phyloP scores from a whole-genome alignment of 352 stramenopile species.

The Globisporangium middletonii region DNA sequence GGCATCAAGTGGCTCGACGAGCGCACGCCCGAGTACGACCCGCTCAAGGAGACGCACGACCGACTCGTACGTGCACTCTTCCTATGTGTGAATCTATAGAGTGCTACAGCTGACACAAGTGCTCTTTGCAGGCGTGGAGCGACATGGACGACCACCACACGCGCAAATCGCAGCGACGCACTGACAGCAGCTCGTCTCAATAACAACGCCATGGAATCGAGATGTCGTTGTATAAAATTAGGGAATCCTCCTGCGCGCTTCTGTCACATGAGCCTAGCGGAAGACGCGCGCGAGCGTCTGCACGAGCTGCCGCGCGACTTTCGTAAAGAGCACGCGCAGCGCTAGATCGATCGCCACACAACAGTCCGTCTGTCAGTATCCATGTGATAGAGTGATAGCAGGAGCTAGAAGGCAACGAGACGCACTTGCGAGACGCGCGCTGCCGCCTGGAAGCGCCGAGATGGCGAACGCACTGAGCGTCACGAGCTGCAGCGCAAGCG shows the following conservation, averaged over 20 bases:
- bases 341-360: slow-evolving; percentile 21
- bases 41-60: slow-evolving; percentile 28
- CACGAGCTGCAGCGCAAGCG: slow-evolving; percentile 35
- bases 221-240: background rate
- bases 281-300: slow-evolving; percentile 51
- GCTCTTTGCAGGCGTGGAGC: slow-evolving; percentile 41
- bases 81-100: background rate
- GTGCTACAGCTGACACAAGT: background rate
- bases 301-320: slow-evolving; percentile 59
- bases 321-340: slow-evolving; percentile 57
- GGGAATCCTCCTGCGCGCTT: background rate
- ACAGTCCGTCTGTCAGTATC: background rate
- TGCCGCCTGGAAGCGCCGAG: slow-evolving; percentile 55
- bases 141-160: slow-evolving; percentile 44
- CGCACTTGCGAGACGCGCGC: slow-evolving; percentile 56
- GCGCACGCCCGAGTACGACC: slow-evolving; percentile 38
- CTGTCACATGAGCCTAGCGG: slow-evolving; percentile 20
- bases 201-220: background rate
- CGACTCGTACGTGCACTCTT: slow-evolving; percentile 26
- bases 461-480: slow-evolving; percentile 53
- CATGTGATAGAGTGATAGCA: background rate
- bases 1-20: slow-evolving; percentile 72
- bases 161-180: slow-evolving; percentile 11
- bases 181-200: background rate
- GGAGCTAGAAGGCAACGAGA: background rate